Conservation (phyloP, 2,329 filamentous ascomycete genomes). For the Ceratocystis ficicola region DNA sequence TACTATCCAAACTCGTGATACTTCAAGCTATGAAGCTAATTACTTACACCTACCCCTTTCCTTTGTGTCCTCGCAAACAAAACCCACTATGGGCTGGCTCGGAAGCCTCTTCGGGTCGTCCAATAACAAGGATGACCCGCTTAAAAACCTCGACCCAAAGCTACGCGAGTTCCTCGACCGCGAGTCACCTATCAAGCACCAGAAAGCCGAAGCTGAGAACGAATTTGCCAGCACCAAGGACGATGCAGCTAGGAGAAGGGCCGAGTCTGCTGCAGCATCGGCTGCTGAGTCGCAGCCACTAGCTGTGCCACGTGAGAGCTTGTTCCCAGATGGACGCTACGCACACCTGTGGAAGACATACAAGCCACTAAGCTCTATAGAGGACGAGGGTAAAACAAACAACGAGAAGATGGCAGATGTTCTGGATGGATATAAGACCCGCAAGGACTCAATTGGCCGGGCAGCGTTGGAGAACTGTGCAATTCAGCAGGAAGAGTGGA, state of each 20-base stretch:
- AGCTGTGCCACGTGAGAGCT: conserved; percentile 38
- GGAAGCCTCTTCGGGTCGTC: conserved; percentile 40
- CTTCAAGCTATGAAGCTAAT: neutral
- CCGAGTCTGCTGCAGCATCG: conserved; percentile 19
- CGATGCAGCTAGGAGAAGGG: conserved; percentile 24
- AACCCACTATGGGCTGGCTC: conserved; percentile 44
- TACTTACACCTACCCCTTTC: neutral
- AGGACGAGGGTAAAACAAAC: conserved; percentile 57
- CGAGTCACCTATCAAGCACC: conserved; percentile 65
- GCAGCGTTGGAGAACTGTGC: conserved; percentile 91
- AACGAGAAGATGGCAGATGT: conserved; percentile 72
- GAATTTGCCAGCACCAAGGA: conserved; percentile 13
- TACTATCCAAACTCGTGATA: neutral
- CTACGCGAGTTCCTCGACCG: conserved; percentile 74
- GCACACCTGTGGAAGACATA: conserved; percentile 92
- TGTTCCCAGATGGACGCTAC: conserved; percentile 51
- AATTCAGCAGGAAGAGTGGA: conserved; percentile 70
- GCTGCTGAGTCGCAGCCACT: conserved; percentile 23
- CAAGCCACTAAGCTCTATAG: conserved; percentile 56
- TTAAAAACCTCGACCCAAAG: conserved; percentile 66
- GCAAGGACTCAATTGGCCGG: conserved; percentile 62
- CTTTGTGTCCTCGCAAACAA: neutral
- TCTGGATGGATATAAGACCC: conserved; percentile 71
- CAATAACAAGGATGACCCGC: conserved; percentile 41
- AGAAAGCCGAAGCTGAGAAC: conserved; percentile 26